Conservation (phyloP, 257 asterid genomes). For the Echites panduratus region DNA sequence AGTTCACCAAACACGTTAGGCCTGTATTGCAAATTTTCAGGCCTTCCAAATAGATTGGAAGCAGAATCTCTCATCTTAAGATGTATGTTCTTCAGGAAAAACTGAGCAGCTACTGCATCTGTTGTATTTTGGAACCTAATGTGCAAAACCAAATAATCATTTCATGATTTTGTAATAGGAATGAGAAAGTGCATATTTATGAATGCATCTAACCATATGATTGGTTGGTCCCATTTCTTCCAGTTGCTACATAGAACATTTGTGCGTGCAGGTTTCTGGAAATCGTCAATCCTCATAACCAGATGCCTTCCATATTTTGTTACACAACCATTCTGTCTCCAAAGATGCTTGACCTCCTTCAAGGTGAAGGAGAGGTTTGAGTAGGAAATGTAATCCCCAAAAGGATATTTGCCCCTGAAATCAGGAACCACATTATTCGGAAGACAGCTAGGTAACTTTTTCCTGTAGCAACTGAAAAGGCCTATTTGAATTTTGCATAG, state of each 20-base stretch:
- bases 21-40: conserved; percentile 62
- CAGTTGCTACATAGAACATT: conserved; percentile 87
- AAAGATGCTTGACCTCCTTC: conserved; percentile 87
- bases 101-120: conserved; percentile 95
- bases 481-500: neutral
- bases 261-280: conserved; percentile 71
- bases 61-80: conserved; percentile 74
- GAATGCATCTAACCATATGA: conserved; percentile 56
- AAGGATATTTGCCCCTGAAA: conserved; percentile 82
- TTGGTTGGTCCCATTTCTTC: conserved; percentile 83
- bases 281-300: conserved; percentile 84
- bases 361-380: conserved; percentile 69
- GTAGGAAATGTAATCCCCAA: conserved; percentile 75
- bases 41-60: conserved; percentile 64
- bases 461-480: neutral
- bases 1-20: conserved; percentile 96
- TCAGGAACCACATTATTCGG: conserved; percentile 10
- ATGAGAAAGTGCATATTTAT: neutral
- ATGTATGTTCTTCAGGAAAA: conserved; percentile 82
- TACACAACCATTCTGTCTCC: conserved; percentile 80
- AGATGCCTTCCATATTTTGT: conserved; percentile 73
- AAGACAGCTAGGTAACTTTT: neutral
- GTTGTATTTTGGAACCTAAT: conserved; percentile 94
- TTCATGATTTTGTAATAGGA: neutral
- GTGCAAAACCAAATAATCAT: conserved; percentile 13